A percentile compares a stretch with the other conserved stretches of the same genome.
phyloP scores from a whole-genome alignment of 306 rosid species.

The Amphicarpaea edgeworthii region DNA sequence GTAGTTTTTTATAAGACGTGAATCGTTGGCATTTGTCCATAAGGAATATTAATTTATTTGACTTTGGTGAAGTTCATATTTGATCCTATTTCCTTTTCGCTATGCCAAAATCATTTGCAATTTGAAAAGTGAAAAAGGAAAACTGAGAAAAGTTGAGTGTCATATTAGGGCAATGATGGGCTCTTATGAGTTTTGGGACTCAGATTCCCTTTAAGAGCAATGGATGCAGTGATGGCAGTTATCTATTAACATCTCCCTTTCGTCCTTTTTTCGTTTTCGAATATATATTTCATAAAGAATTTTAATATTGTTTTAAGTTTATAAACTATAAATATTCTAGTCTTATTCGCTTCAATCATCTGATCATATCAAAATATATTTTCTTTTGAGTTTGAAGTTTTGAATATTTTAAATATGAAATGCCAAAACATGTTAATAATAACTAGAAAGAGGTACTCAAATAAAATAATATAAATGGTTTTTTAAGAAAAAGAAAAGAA shows the following conservation, averaged over 20 bases:
- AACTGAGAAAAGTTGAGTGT: conserved; percentile 13
- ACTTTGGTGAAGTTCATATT: conserved; percentile 2
- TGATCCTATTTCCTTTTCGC: no score
- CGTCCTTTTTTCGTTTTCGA: background rate
- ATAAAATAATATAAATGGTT: no score
- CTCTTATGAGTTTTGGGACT: conserved; percentile 9
- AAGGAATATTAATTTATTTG: conserved; percentile 33
- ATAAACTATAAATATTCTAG: background rate
- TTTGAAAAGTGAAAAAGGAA: conserved; percentile 44
- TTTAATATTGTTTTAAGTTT: background rate
- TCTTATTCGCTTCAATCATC: conserved; percentile 21
- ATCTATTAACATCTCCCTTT: background rate
- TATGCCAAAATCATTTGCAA: conserved; percentile 27
- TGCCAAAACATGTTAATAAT: background rate
- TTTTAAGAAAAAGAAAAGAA: background rate
- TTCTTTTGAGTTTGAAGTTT: background rate
- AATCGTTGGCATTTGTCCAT: conserved; percentile 1
- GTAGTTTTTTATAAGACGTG: conserved; percentile 11
- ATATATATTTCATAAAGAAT: background rate
- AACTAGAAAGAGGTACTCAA: background rate
- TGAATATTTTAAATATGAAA: background rate
- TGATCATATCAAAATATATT: background rate
- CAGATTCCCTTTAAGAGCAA: background rate
- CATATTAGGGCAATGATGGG: conserved; percentile 38
- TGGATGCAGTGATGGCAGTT: background rate